A percentile compares a stretch with the other conserved stretches of the same genome.
These are phyloP conservation scores for Eucalyptus regnans DNA, from an alignment of 345 rosid species.

Conservation along the genomic window DNA sequence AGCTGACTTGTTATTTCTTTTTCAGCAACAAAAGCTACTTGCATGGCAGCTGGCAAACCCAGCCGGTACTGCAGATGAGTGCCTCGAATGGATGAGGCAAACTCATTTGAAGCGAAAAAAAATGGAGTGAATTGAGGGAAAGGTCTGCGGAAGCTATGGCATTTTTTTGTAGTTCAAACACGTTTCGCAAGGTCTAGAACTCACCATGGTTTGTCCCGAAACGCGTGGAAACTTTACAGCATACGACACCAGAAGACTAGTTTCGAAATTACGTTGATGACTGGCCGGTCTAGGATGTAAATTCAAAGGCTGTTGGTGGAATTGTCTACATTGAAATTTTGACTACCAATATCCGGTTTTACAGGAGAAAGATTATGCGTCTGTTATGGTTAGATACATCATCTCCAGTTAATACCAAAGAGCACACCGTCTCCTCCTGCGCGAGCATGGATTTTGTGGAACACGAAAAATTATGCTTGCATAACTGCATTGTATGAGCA, in stretches of 20 bases:
- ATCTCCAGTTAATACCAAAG: background rate
- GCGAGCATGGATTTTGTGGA: background rate
- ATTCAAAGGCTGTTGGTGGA: background rate
- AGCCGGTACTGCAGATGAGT: constrained; percentile 56
- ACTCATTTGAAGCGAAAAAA: constrained; percentile 47
- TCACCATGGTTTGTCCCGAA: background rate
- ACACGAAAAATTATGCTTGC: background rate
- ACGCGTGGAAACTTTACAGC: background rate
- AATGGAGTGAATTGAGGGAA: constrained; percentile 12
- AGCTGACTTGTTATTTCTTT: background rate
- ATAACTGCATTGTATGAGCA: background rate
- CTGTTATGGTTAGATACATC: background rate
- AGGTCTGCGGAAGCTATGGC: background rate
- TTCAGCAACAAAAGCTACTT: constrained; percentile 70
- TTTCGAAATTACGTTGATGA: background rate
- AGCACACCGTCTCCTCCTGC: background rate
- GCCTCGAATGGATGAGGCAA: constrained; percentile 86
- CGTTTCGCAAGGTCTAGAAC: background rate
- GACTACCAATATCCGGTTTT: background rate
- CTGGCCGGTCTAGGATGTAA: background rate
- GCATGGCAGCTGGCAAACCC: constrained; percentile 88
- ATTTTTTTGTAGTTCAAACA: background rate
- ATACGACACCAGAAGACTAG: background rate
- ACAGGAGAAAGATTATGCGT: background rate
- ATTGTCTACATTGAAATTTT: background rate